These are phyloP conservation scores for Camelina neglecta DNA, from an alignment of 345 rosid species.

Conservation along the genomic window DNA sequence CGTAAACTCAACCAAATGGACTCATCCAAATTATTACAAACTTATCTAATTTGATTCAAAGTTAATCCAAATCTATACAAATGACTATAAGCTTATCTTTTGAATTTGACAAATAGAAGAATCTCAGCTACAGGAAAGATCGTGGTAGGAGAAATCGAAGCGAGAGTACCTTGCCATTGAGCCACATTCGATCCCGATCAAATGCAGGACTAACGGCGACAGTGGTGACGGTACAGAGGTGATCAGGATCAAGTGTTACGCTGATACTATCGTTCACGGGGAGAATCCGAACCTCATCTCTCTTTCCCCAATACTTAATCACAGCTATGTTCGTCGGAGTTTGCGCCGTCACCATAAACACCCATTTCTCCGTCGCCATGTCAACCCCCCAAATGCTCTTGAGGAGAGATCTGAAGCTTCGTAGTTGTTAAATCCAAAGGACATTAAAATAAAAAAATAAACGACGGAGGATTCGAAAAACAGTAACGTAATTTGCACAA, in stretches of 20 bases:
- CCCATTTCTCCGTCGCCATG: constrained; percentile 76
- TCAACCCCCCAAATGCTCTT: neutral
- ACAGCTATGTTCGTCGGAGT: constrained; percentile 97
- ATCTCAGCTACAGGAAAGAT: constrained; percentile 1
- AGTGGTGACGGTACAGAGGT: constrained; percentile 91
- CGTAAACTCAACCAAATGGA: neutral
- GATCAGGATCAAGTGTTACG: constrained; percentile 91
- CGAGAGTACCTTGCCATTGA: constrained; percentile 81
- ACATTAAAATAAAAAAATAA: neutral
- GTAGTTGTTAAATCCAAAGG: neutral
- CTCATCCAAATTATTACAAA: neutral
- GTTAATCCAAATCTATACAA: neutral
- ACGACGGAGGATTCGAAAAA: constrained; percentile 40
- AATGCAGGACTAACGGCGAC: constrained; percentile 91
- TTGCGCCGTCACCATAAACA: constrained; percentile 79
- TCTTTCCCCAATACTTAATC: constrained; percentile 97
- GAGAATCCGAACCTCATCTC: constrained; percentile 85
- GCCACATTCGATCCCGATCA: constrained; percentile 96
- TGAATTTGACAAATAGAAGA: neutral
- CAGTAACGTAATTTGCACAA: neutral
- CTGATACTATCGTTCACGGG: constrained; percentile 97
- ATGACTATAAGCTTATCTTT: neutral
- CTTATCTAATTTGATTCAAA: neutral
- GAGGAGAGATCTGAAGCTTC: constrained; percentile 22
- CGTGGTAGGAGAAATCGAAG: neutral